Percentiles rank a stretch among this genome's conserved stretches.
Conservation (phyloP, 2,329 filamentous ascomycete genomes). For the Diaporthe capsici region DNA sequence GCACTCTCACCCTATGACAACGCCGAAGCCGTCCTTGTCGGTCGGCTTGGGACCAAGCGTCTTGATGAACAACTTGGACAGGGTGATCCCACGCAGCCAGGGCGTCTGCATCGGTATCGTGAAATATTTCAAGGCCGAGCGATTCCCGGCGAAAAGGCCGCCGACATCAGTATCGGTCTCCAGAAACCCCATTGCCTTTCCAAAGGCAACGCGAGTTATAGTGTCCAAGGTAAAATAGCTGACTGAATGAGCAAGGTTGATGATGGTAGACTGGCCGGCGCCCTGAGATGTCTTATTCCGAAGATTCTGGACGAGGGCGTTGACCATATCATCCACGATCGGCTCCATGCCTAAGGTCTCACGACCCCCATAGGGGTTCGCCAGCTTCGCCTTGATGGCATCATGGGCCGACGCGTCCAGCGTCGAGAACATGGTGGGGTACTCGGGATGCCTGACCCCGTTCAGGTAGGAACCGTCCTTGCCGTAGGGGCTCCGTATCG, state of each 20-base stretch:
- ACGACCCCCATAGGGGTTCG: conserved; percentile 46
- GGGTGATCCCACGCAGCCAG: conserved; percentile 46
- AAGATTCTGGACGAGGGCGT: conserved; percentile 10
- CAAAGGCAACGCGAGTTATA: conserved; percentile 63
- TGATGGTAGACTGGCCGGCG: conserved; percentile 41
- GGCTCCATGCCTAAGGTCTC: conserved; percentile 47
- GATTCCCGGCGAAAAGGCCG: conserved; percentile 58
- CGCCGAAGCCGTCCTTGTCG: conserved; percentile 47
- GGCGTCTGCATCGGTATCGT: conserved; percentile 57
- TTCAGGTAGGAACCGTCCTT: conserved; percentile 40
- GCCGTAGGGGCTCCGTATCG: conserved; percentile 49
- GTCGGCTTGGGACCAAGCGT: conserved; percentile 51
- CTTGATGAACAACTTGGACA: conserved; percentile 50
- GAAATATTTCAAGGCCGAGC: conserved; percentile 55
- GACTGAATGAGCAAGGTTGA: conserved; percentile 60
- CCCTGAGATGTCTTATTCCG: not conserved
- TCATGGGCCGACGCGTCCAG: conserved; percentile 47
- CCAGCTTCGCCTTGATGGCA: conserved; percentile 47
- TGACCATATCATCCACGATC: conserved; percentile 37
- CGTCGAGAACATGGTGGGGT: conserved; percentile 34
- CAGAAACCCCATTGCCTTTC: conserved; percentile 61
- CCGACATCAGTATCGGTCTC: conserved; percentile 58
- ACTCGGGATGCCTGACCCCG: conserved; percentile 11
- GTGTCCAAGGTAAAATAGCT: conserved; percentile 66
- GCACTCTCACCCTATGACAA: conserved; percentile 44